These are phyloP conservation scores for Asterella californica DNA, from an alignment of 225 moss, liverwort and hornwort species.

Conservation along the genomic window DNA sequence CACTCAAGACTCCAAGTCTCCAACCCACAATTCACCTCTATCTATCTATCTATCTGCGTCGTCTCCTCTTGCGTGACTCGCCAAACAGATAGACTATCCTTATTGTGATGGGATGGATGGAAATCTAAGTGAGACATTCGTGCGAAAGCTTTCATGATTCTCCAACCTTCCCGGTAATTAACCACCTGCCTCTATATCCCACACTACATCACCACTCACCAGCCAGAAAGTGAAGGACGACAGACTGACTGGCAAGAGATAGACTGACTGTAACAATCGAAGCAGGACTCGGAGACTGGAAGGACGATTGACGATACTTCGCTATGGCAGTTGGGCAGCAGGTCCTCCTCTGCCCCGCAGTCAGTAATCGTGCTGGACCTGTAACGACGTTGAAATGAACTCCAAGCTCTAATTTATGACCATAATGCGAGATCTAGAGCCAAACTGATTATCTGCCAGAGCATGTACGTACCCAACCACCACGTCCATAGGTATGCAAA, in stretches of 20 bases:
- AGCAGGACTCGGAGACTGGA: neutral
- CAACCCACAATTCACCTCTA: neutral
- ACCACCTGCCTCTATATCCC: neutral
- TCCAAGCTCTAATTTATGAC: too few species aligned
- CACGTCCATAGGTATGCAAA: neutral
- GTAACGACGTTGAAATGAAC: too few species aligned
- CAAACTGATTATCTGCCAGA: neutral
- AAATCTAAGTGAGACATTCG: conserved; percentile 1
- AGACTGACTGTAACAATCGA: neutral
- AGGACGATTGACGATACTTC: neutral
- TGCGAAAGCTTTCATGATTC: neutral
- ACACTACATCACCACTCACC: neutral
- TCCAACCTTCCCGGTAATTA: neutral
- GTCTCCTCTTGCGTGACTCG: neutral
- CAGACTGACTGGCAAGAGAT: neutral
- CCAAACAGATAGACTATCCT: neutral
- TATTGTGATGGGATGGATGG: neutral
- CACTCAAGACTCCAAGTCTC: too few species aligned
- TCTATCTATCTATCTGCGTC: too few species aligned
- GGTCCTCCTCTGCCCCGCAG: too few species aligned
- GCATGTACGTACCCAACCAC: neutral
- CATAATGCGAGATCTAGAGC: neutral
- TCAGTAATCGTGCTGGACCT: too few species aligned
- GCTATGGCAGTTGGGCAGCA: neutral
- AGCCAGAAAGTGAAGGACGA: too few species aligned